These are phyloP conservation scores for Colletotrichum scovillei DNA, from an alignment of 2,329 filamentous ascomycete species.

Conservation along the genomic window DNA sequence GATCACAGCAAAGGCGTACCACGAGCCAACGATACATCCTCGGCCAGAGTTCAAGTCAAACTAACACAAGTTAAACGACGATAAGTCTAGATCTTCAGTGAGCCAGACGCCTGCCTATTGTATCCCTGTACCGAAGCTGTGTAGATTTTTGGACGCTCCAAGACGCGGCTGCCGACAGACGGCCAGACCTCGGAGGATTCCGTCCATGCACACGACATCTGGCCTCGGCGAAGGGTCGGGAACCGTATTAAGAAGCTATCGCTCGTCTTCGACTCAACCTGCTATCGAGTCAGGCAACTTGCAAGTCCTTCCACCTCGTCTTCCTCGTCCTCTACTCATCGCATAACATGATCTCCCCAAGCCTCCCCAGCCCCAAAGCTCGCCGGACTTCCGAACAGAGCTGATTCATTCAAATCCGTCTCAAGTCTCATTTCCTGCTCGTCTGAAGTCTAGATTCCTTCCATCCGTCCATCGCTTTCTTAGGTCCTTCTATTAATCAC, in stretches of 20 bases:
- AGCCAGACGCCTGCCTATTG: background rate
- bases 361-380: constrained; percentile 17
- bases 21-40: background rate
- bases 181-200: background rate
- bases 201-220: background rate
- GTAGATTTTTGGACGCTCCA: background rate
- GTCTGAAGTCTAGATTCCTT: constrained; percentile 3
- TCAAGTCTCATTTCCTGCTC: background rate
- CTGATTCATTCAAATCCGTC: background rate
- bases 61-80: background rate
- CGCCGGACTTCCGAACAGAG: constrained; percentile 10
- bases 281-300: constrained; percentile 3
- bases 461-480: background rate
- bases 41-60: background rate
- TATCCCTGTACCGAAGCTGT: background rate
- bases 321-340: background rate
- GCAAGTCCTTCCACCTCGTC: background rate
- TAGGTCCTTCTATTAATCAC: background rate
- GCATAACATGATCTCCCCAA: constrained; percentile 25
- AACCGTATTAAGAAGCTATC: background rate
- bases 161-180: background rate
- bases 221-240: background rate
- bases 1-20: background rate
- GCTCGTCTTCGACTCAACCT: background rate
- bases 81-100: background rate